Percentiles rank a stretch among this genome's conserved stretches.
Evolutionary conservation across 768 basidiomycete genomes (phyloP).

Genomic region (Chalciporus pseudorubinellus): DNA sequence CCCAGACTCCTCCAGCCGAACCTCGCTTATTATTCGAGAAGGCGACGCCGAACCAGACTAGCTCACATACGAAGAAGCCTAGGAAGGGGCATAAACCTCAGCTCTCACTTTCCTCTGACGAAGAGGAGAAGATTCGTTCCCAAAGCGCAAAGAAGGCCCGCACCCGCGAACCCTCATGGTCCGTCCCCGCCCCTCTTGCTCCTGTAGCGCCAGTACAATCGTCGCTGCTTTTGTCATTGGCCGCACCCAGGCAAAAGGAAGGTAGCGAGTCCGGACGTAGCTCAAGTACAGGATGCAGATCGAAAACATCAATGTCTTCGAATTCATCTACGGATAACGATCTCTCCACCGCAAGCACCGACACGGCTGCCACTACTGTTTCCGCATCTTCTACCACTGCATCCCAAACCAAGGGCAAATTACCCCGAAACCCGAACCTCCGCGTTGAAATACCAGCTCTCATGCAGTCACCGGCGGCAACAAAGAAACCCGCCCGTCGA

Average conservation of each 20-base stretch:
- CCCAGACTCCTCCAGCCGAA: slow-evolving; percentile 28
- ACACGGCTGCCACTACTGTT: slow-evolving; percentile 30
- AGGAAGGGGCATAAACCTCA: slow-evolving; percentile 37
- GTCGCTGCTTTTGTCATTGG: slow-evolving; percentile 23
- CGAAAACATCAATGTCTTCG: slow-evolving; percentile 28
- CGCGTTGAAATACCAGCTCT: slow-evolving; percentile 22
- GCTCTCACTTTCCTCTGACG: slow-evolving; percentile 65
- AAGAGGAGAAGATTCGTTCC: slow-evolving; percentile 67
- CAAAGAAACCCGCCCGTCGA: slow-evolving; percentile 35
- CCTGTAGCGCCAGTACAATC: slow-evolving; percentile 19
- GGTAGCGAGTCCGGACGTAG: slow-evolving; percentile 19
- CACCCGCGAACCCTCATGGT: slow-evolving; percentile 35
- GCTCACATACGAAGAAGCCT: slow-evolving; percentile 18
- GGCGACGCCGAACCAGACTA: slow-evolving; percentile 16
- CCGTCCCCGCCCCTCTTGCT: slow-evolving; percentile 24
- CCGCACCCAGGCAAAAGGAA: slow-evolving; percentile 10
- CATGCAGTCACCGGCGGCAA: slow-evolving; percentile 14
- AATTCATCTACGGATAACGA: slow-evolving; percentile 33
- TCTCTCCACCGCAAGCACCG: slow-evolving; percentile 31
- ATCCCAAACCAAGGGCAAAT: slow-evolving; percentile 17
- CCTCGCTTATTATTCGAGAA: slow-evolving; percentile 12
- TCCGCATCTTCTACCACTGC: slow-evolving; percentile 19
- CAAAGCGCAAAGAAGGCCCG: slow-evolving; percentile 63
- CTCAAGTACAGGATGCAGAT: slow-evolving; percentile 14
- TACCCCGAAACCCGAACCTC: slow-evolving; percentile 18